phyloP scores from a whole-genome alignment of 257 asterid species.

The Pogostemon cablin region DNA sequence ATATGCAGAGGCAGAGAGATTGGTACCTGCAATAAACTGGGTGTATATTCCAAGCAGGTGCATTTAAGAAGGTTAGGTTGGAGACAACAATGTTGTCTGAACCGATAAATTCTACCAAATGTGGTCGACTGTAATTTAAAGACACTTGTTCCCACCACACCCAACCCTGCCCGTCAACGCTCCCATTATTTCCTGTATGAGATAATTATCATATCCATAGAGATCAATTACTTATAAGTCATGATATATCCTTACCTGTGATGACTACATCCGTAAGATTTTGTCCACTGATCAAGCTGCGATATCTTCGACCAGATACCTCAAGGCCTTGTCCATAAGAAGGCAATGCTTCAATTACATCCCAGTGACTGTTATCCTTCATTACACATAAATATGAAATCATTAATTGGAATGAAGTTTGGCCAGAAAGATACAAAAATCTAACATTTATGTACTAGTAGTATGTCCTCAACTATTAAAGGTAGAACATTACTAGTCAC shows the following conservation, averaged over 20 bases:
- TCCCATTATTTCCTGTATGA: slow-evolving; percentile 79
- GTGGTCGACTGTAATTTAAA: slow-evolving; percentile 85
- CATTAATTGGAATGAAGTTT: not conserved
- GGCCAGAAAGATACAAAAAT: not conserved
- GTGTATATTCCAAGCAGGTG: slow-evolving; percentile 84
- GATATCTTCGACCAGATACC: slow-evolving; percentile 58
- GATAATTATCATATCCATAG: no score
- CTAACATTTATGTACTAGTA: not conserved
- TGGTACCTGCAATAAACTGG: slow-evolving; percentile 90
- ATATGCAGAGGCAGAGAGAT: not conserved
- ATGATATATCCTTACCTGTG: slow-evolving; percentile 45
- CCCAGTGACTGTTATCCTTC: slow-evolving; percentile 64
- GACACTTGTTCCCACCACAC: slow-evolving; percentile 84
- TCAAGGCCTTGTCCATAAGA: slow-evolving; percentile 63
- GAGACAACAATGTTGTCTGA: slow-evolving; percentile 71
- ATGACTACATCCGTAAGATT: slow-evolving; percentile 66
- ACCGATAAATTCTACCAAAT: slow-evolving; percentile 69
- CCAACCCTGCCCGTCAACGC: slow-evolving; percentile 88
- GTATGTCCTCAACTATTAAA: not conserved
- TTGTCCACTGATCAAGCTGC: slow-evolving; percentile 60
- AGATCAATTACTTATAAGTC: no score
- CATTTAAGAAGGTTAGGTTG: slow-evolving; percentile 81
- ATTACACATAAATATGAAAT: no score
- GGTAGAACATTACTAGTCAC: not conserved
- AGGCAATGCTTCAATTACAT: slow-evolving; percentile 55